Conservation (phyloP, 331 rosid genomes). For the Prunus yedoensis region DNA sequence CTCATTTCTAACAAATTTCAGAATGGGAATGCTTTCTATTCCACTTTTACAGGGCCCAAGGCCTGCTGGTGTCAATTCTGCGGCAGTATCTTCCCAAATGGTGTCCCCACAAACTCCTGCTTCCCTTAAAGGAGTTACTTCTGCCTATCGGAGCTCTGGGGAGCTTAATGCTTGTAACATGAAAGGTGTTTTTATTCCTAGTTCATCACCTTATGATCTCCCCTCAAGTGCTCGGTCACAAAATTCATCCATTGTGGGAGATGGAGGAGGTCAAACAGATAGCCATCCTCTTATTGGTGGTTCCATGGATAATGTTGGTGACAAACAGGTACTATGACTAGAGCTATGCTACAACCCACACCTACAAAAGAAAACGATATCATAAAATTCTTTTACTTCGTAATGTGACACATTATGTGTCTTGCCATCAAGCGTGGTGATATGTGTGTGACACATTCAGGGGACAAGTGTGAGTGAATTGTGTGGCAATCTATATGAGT, state of each 20-base stretch:
- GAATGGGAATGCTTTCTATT: constrained; percentile 46
- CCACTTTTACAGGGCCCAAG: constrained; percentile 65
- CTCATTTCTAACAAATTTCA: constrained; percentile 42
- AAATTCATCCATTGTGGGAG: constrained; percentile 61
- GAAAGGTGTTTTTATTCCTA: constrained; percentile 69
- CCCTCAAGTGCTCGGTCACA: constrained; percentile 72
- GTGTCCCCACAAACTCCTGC: constrained; percentile 64
- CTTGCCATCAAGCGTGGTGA: neutral
- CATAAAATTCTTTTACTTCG: neutral
- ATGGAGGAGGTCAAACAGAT: constrained; percentile 59
- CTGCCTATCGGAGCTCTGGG: constrained; percentile 56
- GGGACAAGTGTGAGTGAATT: too few species aligned
- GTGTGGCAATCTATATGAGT: too few species aligned
- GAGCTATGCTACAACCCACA: neutral
- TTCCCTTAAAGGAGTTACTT: constrained; percentile 55
- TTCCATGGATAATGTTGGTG: constrained; percentile 60
- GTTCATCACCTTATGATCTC: constrained; percentile 72
- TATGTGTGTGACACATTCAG: neutral
- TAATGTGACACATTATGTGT: neutral
- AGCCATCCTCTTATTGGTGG: constrained; percentile 51
- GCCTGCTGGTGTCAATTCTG: constrained; percentile 58
- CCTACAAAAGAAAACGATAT: constrained; percentile 1
- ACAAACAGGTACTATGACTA: constrained; percentile 66
- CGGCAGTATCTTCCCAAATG: constrained; percentile 52
- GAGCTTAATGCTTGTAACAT: constrained; percentile 55